Base-by-base conservation (phyloP, 352 stramenopile genomes). In the Phytophthora foliorum region DNA sequence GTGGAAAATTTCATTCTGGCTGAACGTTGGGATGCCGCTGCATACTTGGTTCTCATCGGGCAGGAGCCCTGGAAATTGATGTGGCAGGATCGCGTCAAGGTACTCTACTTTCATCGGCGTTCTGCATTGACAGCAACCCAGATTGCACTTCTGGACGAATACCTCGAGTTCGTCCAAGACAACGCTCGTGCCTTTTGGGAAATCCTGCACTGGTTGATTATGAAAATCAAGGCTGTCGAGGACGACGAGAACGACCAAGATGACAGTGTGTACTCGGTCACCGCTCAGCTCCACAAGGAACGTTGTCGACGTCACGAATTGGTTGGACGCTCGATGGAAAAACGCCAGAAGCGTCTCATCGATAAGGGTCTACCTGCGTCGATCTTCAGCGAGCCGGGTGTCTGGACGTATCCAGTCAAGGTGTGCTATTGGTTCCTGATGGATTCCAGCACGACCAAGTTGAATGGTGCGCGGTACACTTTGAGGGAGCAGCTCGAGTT, bases 111-210 rank as follows among this genome's bases (percentile, higher is more conserved):
- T 5, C 57, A 57, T 32, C 5, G 14, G 7, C 34, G 24, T 4
- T 34, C 31, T 4, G n/a, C 52, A 1, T 24, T 65, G 22, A 13
- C n/a, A 8, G 4, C 39, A 2, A 31, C 2, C 11, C n/a, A 8
- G 2, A 9, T 45, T 2, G 1, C 0, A 6, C 5, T 32, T 7
- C n/a, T 63, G 5, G 21, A 32, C 6, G 13, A 46, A 5, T 41
- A 63, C 19, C 4, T 54, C 11, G 2, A 5, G 4, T 49, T 41
- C 11, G 17, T 58, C 0, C 2, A 34, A 11, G 29, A 22, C 10
- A 16, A 66, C 6, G n/a, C 19, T 11, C 24, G 42, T 2, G 48
- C 25, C 8, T 66, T 59, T 17, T 66, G 27, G 34, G 48, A 66
- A 6, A 19, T 53, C 2, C 27, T 46, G 8, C 48, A 59, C 25